Conservation (phyloP, 1,139 yeast species). For the Yamadazyma trypodendri region DNA sequence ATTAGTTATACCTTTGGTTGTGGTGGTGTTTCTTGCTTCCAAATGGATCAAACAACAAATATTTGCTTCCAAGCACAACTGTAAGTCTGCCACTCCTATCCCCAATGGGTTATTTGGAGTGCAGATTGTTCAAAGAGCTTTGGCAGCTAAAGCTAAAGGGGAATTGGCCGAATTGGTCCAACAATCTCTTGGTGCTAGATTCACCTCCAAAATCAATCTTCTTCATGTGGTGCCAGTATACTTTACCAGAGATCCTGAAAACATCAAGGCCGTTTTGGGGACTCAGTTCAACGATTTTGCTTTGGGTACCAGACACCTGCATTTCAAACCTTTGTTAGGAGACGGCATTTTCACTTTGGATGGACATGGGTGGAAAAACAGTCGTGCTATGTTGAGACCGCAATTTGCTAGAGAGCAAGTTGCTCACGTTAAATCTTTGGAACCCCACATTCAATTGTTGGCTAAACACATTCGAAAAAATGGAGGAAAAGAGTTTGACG, state of each 20-base stretch:
- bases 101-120: slow-evolving; percentile 24
- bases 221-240: slow-evolving; percentile 45
- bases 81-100: slow-evolving; percentile 51
- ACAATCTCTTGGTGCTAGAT: slow-evolving; percentile 13
- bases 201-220: slow-evolving; percentile 32
- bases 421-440: slow-evolving; percentile 47
- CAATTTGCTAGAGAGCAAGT: slow-evolving; percentile 58
- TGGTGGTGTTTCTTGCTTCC: slow-evolving; percentile 7
- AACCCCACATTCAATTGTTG: slow-evolving; percentile 44
- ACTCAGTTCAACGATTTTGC: slow-evolving; percentile 51
- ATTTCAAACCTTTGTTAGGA: slow-evolving; percentile 47
- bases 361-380: slow-evolving; percentile 57
- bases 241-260: slow-evolving; percentile 37
- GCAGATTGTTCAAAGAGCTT: slow-evolving; percentile 15
- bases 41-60: slow-evolving; percentile 5
- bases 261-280: slow-evolving; percentile 40
- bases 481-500: slow-evolving; percentile 38
- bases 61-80: slow-evolving; percentile 54
- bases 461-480: slow-evolving; percentile 29
- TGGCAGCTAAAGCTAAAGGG: slow-evolving; percentile 24
- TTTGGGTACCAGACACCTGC: slow-evolving; percentile 47
- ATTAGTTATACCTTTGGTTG: slow-evolving; percentile 10
- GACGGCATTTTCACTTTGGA: slow-evolving; percentile 59
- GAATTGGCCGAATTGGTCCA: slow-evolving; percentile 22
- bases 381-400: slow-evolving; percentile 58